phyloP scores from a whole-genome alignment of 192 early-diverging fungal species.

The Backusella parvicylindrica region DNA sequence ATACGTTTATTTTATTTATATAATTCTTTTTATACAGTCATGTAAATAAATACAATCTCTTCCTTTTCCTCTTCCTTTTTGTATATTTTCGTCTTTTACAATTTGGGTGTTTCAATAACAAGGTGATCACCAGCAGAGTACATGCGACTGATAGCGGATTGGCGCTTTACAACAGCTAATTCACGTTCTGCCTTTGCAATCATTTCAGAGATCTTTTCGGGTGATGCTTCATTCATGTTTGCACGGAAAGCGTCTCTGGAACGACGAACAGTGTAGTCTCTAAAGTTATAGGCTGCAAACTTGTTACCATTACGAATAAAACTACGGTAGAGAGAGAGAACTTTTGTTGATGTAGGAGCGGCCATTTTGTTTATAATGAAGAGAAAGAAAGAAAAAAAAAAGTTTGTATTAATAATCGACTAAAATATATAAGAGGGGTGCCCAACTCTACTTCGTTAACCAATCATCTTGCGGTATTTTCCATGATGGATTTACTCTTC shows the following conservation, averaged over 20 bases:
- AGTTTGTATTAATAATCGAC: constrained; percentile 1
- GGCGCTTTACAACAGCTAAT: constrained; percentile 71
- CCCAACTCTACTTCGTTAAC: not conserved
- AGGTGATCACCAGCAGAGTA: constrained; percentile 63
- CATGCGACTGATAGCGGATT: constrained; percentile 72
- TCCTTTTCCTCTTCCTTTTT: not conserved
- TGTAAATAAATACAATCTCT: not conserved
- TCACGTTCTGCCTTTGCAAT: constrained; percentile 62
- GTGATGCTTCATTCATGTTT: constrained; percentile 51
- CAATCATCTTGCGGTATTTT: not conserved
- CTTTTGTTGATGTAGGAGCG: constrained; percentile 47
- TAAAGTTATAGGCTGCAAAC: constrained; percentile 87
- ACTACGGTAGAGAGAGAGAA: constrained; percentile 72
- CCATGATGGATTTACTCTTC: not conserved
- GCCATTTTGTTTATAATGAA: constrained; percentile 11
- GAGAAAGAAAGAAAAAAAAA: constrained; percentile 3
- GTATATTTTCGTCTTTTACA: not conserved
- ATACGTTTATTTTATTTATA: not conserved
- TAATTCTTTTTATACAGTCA: not conserved
- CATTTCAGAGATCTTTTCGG: constrained; percentile 47
- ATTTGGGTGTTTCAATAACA: constrained; percentile 56
- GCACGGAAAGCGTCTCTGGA: constrained; percentile 76
- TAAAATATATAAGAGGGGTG: not conserved
- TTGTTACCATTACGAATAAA: constrained; percentile 70
- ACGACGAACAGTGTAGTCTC: constrained; percentile 79